A percentile compares a stretch with the other conserved stretches of the same genome.
Evolutionary conservation across 2,329 filamentous ascomycete genomes (phyloP).

Genomic region (Passalora sequoiae): DNA sequence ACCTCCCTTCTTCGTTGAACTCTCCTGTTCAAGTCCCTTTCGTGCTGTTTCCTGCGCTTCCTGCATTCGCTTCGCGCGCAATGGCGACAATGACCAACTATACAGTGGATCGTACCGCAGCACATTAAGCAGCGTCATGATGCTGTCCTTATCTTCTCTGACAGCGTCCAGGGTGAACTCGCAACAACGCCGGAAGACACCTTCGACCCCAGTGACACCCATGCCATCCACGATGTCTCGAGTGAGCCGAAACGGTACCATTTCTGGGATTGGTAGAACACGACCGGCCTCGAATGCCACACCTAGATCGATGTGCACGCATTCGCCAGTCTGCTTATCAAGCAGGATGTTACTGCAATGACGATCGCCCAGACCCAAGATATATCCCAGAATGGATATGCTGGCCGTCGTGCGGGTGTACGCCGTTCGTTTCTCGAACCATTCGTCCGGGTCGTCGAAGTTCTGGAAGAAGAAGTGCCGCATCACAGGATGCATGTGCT

Average conservation of each 20-base stretch:
- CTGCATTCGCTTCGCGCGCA: constrained; percentile 62
- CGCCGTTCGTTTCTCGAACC: constrained; percentile 82
- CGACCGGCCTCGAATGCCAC: constrained; percentile 96
- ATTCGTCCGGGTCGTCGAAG: constrained; percentile 90
- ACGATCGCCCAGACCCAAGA: constrained; percentile 86
- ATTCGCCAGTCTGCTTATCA: constrained; percentile 83
- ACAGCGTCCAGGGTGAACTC: constrained; percentile 94
- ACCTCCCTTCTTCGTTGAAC: constrained; percentile 40
- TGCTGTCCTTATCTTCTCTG: constrained; percentile 90
- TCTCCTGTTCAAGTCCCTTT: constrained; percentile 33
- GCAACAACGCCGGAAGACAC: constrained; percentile 94
- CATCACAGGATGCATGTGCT: constrained; percentile 87
- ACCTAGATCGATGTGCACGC: constrained; percentile 93
- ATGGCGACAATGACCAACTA: constrained; percentile 81
- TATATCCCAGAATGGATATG: constrained; percentile 84
- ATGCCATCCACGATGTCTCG: constrained; percentile 95
- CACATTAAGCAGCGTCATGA: constrained; percentile 98
- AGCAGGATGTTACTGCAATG: constrained; percentile 97
- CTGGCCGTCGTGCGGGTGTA: constrained; percentile 92
- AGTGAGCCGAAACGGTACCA: constrained; percentile 91
- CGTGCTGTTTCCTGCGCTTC: constrained; percentile 54
- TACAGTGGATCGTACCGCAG: constrained; percentile 96
- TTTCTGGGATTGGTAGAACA: constrained; percentile 88
- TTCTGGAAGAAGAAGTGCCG: constrained; percentile 95
- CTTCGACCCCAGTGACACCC: constrained; percentile 91